Conservation (phyloP, 2,329 filamentous ascomycete genomes). For the Fusarium pininemorale region DNA sequence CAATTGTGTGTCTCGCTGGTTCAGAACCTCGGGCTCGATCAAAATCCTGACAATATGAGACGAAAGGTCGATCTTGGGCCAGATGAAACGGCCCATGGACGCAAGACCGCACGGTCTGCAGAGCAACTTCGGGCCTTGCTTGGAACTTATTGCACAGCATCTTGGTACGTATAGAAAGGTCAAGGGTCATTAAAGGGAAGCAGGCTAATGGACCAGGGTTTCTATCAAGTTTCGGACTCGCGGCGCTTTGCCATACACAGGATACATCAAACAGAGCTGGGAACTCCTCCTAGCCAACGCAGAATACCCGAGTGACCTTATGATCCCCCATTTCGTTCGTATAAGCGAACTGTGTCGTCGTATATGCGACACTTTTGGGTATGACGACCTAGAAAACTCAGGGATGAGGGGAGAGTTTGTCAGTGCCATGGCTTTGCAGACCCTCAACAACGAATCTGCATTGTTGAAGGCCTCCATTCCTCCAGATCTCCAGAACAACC, state of each 20-base stretch:
- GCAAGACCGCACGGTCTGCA: neutral
- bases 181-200: accelerated
- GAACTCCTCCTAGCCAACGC: neutral
- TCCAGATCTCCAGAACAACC: neutral
- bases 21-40: conserved; percentile 2
- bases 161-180: neutral
- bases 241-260: neutral
- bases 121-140: conserved; percentile 10
- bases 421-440: conserved; percentile 13
- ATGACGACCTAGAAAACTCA: conserved; percentile 9
- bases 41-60: conserved; percentile 5
- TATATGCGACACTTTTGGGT: conserved; percentile 8
- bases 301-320: neutral
- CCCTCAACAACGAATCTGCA: neutral
- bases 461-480: neutral
- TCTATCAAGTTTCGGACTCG: conserved; percentile 15
- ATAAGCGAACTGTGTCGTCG: neutral
- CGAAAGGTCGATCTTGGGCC: conserved; percentile 14
- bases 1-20: conserved; percentile 5
- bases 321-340: neutral
- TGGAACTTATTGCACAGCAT: conserved; percentile 10
- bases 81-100: neutral
- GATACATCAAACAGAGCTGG: conserved; percentile 8
- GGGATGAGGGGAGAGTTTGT: conserved; percentile 1
- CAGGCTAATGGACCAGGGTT: neutral